Base-by-base conservation (phyloP, 2,329 filamentous ascomycete species). In the Colletotrichum navitas region DNA sequence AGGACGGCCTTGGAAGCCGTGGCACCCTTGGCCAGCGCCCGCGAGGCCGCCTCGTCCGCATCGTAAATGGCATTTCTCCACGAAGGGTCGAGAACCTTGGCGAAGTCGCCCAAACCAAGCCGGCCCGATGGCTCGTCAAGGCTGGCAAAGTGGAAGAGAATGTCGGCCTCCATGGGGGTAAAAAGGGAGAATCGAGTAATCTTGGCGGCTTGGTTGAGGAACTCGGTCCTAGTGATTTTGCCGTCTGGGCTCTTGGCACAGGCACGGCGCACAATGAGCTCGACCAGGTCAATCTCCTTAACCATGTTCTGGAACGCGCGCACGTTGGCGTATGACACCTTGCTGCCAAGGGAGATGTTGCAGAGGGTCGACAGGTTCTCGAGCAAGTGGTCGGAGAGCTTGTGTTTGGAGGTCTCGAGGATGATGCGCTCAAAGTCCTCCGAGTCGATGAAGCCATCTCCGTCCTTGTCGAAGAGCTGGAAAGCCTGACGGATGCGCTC, bases 261-360 rank as follows among this genome's bases (percentile, higher is more conserved):
- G 47, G 96, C 96, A 78, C 94, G 94, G 76, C 94, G 91, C 75
- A 99, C 89, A 79, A 99, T 94, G 75, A 97, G 86, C 85, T 99
- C 96, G 61, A 98, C 94, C 78, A 98, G 88, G 78, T 99, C 96
- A 94, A 99, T 98, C 83, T 98, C 95, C 78, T 93, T 92, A 77
- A 99, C 95, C 83, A 99, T 92, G 81, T 99, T 99, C 85, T 97
- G 95, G 85, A 99, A 99, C 47, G 96, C 96, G 75, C 96, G 91
- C 41, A 99, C 96, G 80, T 97, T 98, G 80, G 96, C 94, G 80
- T 99, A 99, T 8, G 95, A 98, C 76, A 99, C 96, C 84, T 97
- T 97, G 85, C 91, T 96, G 74, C 94, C 92, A 43, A 91, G 87
- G 10, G 94, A 94, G 81, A 98, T 97, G 84, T 98, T 98, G 89